Percentiles rank a stretch among this genome's conserved stretches.
These are phyloP conservation scores for Arthrocladium fulminans DNA, from an alignment of 2,329 filamentous ascomycete genomes.

Conservation along the genomic window DNA sequence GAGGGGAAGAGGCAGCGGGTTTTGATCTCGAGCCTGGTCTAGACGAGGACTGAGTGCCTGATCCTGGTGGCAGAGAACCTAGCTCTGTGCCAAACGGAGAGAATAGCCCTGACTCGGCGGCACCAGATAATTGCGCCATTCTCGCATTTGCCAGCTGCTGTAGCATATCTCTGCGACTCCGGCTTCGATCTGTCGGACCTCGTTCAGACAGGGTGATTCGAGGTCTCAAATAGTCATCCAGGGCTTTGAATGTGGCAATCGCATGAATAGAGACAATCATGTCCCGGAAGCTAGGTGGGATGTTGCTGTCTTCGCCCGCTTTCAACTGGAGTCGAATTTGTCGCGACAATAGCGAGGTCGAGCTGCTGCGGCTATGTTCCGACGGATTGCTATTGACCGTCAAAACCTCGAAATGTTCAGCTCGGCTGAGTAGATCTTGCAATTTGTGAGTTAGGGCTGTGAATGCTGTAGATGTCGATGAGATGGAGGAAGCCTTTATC, in stretches of 20 bases:
- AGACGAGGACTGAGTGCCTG: conserved; percentile 24
- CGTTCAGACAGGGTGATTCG: conserved; percentile 75
- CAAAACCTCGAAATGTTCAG: conserved; percentile 95
- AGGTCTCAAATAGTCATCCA: conserved; percentile 91
- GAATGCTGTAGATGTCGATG: conserved; percentile 68
- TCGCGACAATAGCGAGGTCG: conserved; percentile 91
- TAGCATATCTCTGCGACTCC: conserved; percentile 48
- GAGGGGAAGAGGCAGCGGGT: conserved; percentile 21
- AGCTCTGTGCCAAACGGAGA: conserved; percentile 22
- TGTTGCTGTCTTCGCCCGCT: conserved; percentile 82
- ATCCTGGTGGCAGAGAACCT: conserved; percentile 9
- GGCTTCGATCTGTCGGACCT: conserved; percentile 51
- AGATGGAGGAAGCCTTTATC: conserved; percentile 55
- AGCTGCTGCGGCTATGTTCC: conserved; percentile 81
- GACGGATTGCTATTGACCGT: conserved; percentile 90
- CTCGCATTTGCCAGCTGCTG: conserved; percentile 66
- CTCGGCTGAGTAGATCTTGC: conserved; percentile 89
- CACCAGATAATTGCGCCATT: conserved; percentile 43
- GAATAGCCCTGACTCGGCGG: conserved; percentile 25
- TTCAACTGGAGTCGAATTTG: conserved; percentile 83
- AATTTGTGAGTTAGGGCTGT: conserved; percentile 87
- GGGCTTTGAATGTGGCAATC: conserved; percentile 91
- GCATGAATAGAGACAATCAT: conserved; percentile 99
- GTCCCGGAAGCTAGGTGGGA: conserved; percentile 77
- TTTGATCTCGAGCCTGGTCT: conserved; percentile 37